Evolutionary conservation across 1,284 basidiomycete genomes (phyloP).

Genomic region (Pseudozyma pruni): DNA sequence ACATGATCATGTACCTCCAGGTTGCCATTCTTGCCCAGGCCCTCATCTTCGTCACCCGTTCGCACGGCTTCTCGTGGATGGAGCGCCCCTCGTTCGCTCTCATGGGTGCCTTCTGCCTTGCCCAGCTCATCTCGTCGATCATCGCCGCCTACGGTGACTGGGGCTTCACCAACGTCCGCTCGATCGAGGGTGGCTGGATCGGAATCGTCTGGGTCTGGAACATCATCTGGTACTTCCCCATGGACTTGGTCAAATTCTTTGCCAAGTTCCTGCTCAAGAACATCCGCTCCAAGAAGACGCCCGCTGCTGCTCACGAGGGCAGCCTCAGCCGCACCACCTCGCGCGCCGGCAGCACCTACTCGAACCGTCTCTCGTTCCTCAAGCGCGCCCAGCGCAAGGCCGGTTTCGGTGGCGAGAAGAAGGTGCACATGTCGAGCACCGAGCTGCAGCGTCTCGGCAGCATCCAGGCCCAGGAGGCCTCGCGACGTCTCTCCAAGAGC

Average conservation of each 20-base stretch:
- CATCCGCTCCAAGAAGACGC: conserved; percentile 66
- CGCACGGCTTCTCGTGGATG: conserved; percentile 97
- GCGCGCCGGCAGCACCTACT: conserved; percentile 91
- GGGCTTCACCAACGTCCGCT: conserved; percentile 56
- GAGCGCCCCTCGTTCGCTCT: conserved; percentile 92
- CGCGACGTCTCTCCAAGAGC: conserved; percentile 77
- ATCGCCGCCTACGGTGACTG: conserved; percentile 86
- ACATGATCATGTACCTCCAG: conserved; percentile 83
- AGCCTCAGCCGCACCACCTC: conserved; percentile 90
- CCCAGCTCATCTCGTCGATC: conserved; percentile 92
- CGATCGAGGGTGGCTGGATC: conserved; percentile 78
- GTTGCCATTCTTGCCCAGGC: conserved; percentile 99
- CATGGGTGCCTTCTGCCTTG: conserved; percentile 87
- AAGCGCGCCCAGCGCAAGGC: conserved; percentile 84
- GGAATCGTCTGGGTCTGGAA: conserved; percentile 86
- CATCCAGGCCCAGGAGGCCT: conserved; percentile 82
- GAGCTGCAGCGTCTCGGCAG: conserved; percentile 84
- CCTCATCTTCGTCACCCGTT: conserved; percentile 94
- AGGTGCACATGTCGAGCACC: conserved; percentile 76
- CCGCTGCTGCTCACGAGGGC: conserved; percentile 70
- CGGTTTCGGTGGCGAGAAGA: conserved; percentile 78
- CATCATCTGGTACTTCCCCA: conserved; percentile 91
- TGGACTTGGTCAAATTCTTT: conserved; percentile 94
- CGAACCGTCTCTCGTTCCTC: conserved; percentile 89
- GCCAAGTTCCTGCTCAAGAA: conserved; percentile 76